Evolutionary conservation across 495 filamentous ascomycete species (phyloP), one percentile per base, ranked within the genome.

Genomic region (Geopyxis carbonaria): DNA sequence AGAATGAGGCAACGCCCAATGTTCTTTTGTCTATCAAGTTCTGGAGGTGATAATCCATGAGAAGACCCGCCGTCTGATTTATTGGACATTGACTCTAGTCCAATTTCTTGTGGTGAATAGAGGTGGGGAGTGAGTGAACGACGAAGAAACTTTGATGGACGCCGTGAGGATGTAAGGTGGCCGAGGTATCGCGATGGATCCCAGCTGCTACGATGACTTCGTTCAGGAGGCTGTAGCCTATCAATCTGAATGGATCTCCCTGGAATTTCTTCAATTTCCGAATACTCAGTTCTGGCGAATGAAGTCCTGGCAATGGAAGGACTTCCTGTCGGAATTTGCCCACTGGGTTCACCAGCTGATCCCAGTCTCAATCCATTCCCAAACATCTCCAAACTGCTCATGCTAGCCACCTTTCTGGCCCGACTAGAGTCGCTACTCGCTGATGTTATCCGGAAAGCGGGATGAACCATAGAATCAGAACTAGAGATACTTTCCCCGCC

Each of bases 381-480:
- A 8, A 32, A 29, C 8, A 48, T 42, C 30, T 53, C 45, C 8
- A 52, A 22, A 27, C 50, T 45, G 27, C 48, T 49, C 49, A 48
- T 40, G 15, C 44, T 48, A 36, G 38, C 20, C 16, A 38, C 49
- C 2, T 39, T 36, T 14, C 50, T 47, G 8, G 32, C 34, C 27
- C n/a, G n/a, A n/a, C n/a, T n/a, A n/a, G n/a, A n/a, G n/a, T n/a
- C n/a, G n/a, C n/a, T n/a, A n/a, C n/a, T n/a, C n/a, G n/a, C n/a
- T n/a, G n/a, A n/a, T n/a, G n/a, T n/a, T n/a, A n/a, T n/a, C 22
- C 50, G 47, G 4, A 45, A 34, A 21, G 48, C 48, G 39, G 48
- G 50, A 22, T 47, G 50, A 16, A 53, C 22, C 30, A 48, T 48
- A 27, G 50, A 48, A 24, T 53, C 49, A 20, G 37, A 22, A 7